Evolutionary conservation across 176 grass and related monocot genomes (phyloP).

Genomic region (Eleusine coracana): DNA sequence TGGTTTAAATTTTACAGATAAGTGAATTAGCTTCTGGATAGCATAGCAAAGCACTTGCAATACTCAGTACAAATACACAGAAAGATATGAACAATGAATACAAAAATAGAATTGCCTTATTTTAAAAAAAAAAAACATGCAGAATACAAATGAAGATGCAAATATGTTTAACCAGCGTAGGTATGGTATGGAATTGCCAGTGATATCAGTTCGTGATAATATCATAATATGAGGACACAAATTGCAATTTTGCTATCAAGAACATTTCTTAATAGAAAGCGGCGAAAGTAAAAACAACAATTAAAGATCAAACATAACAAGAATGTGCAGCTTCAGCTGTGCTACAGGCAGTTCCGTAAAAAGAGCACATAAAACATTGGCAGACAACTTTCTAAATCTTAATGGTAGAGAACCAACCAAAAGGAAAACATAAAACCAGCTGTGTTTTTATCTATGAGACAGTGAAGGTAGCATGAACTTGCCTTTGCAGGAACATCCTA

Average conservation of each 20-base stretch:
- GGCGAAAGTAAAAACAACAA: no score
- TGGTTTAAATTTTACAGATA: constrained; percentile 22
- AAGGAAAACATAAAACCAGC: neutral
- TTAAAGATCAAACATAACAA: neutral
- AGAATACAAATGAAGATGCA: neutral
- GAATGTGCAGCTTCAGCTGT: neutral
- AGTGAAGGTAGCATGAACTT: constrained; percentile 39
- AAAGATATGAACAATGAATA: neutral
- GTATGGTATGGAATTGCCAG: neutral
- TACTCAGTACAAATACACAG: neutral
- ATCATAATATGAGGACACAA: neutral
- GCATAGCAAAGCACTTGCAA: constrained; percentile 19
- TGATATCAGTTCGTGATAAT: neutral
- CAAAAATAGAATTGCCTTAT: neutral
- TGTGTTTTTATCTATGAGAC: neutral
- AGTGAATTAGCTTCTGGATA: constrained; percentile 35
- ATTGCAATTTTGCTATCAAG: neutral
- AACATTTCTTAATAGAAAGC: neutral
- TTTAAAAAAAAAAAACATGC: neutral
- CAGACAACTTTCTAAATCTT: constrained; percentile 31
- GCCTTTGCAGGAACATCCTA: constrained; percentile 43
- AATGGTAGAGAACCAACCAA: neutral
- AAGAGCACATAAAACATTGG: neutral
- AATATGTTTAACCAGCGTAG: neutral
- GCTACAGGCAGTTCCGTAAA: neutral